Conservation (phyloP, 2,329 filamentous ascomycete species). For the Exophiala calicioides region DNA sequence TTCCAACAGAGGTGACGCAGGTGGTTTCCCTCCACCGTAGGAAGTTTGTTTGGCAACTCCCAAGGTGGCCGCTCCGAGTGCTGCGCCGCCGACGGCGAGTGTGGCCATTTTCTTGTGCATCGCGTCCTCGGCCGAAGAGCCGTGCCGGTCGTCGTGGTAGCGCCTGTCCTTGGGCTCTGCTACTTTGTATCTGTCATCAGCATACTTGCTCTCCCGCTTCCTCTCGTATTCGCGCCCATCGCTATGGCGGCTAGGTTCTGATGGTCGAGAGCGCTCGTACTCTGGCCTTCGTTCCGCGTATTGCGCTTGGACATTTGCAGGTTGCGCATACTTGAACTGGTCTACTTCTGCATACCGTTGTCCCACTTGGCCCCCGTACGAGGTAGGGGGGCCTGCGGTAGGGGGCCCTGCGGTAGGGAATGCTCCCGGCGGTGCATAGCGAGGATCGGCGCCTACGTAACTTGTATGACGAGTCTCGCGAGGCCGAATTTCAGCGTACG, state of each 20-base stretch:
- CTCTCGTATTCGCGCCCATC: constrained; percentile 14
- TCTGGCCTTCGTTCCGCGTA: constrained; percentile 17
- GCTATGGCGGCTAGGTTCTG: constrained; percentile 27
- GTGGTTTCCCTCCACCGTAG: constrained; percentile 52
- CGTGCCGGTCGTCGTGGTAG: constrained; percentile 20
- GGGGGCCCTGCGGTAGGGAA: constrained; percentile 12
- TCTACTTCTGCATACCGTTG: constrained; percentile 33
- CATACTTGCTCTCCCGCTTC: constrained; percentile 4
- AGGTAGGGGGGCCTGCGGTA: constrained; percentile 29
- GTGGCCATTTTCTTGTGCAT: constrained; percentile 31
- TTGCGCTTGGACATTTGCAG: constrained; percentile 12
- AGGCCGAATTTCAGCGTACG: constrained; percentile 15
- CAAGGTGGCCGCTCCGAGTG: constrained; percentile 43
- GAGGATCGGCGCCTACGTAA: constrained; percentile 42
- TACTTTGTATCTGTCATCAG: constrained; percentile 13
- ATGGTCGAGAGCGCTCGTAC: constrained; percentile 20
- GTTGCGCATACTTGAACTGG: constrained; percentile 36
- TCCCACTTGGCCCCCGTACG: constrained; percentile 28
- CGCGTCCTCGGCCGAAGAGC: constrained; percentile 21
- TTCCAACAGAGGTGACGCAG: constrained; percentile 82
- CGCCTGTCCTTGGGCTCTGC: constrained; percentile 24
- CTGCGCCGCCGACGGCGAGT: constrained; percentile 34
- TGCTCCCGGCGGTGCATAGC: constrained; percentile 43
- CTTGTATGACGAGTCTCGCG: constrained; percentile 21
- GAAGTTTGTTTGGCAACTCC: constrained; percentile 36